phyloP scores from a whole-genome alignment of 2,329 filamentous ascomycete species.

The Fusarium newnesense region DNA sequence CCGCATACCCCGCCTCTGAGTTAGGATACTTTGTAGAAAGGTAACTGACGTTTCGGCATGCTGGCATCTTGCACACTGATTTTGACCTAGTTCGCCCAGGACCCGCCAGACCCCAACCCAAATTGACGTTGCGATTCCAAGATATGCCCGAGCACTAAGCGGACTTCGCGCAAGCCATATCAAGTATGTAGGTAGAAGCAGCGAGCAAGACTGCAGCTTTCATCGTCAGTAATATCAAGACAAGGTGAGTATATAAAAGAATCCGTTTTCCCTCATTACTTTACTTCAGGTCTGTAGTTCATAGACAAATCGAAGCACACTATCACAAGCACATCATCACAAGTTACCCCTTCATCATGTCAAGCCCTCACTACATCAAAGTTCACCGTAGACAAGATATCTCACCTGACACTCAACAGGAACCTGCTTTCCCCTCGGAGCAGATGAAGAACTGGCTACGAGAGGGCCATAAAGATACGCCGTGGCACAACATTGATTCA shows the following conservation, averaged over 20 bases:
- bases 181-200: not conserved
- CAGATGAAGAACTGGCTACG: too few species aligned
- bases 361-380: not conserved
- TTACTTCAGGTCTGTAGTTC: not conserved
- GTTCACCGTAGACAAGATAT: not conserved
- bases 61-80: too few species aligned
- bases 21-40: too few species aligned
- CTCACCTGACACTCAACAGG: not conserved
- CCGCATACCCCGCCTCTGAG: too few species aligned
- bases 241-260: not conserved
- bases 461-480: too few species aligned
- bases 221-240: not conserved
- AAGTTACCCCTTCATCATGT: not conserved
- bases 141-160: too few species aligned
- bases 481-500: too few species aligned
- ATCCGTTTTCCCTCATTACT: fast-evolving
- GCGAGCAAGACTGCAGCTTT: not conserved
- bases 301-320: not conserved
- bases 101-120: too few species aligned
- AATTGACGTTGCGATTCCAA: too few species aligned
- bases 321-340: not conserved
- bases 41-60: too few species aligned
- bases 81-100: too few species aligned
- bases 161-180: too few species aligned
- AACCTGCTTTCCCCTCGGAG: not conserved